Base-by-base conservation (phyloP, 352 stramenopile species). In the Aphanomyces stellatus region DNA sequence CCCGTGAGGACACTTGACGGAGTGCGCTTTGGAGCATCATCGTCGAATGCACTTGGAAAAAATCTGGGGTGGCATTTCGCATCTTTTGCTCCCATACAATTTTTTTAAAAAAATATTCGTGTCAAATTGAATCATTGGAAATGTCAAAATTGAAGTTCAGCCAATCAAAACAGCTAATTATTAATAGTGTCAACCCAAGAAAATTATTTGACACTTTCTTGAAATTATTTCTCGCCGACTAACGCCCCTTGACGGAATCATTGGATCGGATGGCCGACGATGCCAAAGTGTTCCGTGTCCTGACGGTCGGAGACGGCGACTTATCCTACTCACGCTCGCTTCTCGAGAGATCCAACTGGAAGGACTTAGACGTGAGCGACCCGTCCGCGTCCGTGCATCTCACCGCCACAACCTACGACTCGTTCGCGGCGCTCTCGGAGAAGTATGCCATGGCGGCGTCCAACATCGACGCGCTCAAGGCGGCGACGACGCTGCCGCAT, bases 351-450 rank as follows among this genome's bases (percentile, higher is more conserved):
- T 37, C 57, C 2, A 67, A 67, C 60, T 67, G 60, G 60, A 19
- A 11, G 11, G 60, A 67, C 27, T 28, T 67, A 41, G 55, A 51
- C 19, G 24, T 63, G 19, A n/a, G 8, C 33, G 49, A 13, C 13
- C 6, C 25, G 37, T n/a, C 37, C 5, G 11, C 49, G 7, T 3
- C 5, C 15, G 53, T 80, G 28, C 62, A 77, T 25, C 62, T 88
- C n/a, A 74, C 62, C 4, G 80, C 78, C 10, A 81, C 84, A 27
- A 90, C 82, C 3, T 93, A 75, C 68, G 84, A 93, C 65, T 80
- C 71, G 33, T 79, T 76, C 61, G 72, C 84, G 0, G 77, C 88
- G 60, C 72, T 93, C 3, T 55, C 81, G 4, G 65, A 53, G 27
- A 93, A 93, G 57, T 91, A 93, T 56, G 53, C 51, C 40, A 56